phyloP scores from a whole-genome alignment of 2,329 filamentous ascomycete species.

The Pseudofabraea citricarpa region DNA sequence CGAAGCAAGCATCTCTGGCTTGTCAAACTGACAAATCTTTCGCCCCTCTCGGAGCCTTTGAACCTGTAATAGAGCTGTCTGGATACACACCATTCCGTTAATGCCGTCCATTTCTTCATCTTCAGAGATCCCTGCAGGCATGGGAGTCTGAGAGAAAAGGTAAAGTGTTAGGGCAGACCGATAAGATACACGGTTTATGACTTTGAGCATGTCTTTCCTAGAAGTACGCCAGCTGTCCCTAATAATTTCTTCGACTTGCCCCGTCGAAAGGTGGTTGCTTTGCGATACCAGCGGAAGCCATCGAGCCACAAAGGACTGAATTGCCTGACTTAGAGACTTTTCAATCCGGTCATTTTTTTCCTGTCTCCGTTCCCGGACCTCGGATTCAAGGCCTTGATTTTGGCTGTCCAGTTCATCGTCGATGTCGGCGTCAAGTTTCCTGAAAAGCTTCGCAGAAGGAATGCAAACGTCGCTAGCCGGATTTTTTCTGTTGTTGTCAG shows the following conservation, averaged over 20 bases:
- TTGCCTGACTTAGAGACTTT: constrained; percentile 21
- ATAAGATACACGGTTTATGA: constrained; percentile 37
- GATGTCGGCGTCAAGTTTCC: constrained; percentile 31
- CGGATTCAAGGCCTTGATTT: constrained; percentile 6
- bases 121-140: constrained; percentile 34
- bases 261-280: background rate
- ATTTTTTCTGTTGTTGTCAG: constrained; percentile 3
- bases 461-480: constrained; percentile 5
- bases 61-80: constrained; percentile 36
- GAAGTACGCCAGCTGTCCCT: constrained; percentile 30
- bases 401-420: constrained; percentile 18
- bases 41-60: constrained; percentile 34
- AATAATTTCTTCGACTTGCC: constrained; percentile 15
- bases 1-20: constrained; percentile 31
- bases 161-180: constrained; percentile 35
- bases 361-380: constrained; percentile 3
- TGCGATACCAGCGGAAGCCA: constrained; percentile 22
- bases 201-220: constrained; percentile 33
- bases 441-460: background rate
- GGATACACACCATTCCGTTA: constrained; percentile 34
- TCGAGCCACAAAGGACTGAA: constrained; percentile 23
- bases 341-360: constrained; percentile 19
- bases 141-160: constrained; percentile 35
- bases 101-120: constrained; percentile 36
- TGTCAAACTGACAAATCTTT: constrained; percentile 34